Evolutionary conservation across 139 green algal genomes (phyloP).

Genomic region (Pleodorina starrii): DNA sequence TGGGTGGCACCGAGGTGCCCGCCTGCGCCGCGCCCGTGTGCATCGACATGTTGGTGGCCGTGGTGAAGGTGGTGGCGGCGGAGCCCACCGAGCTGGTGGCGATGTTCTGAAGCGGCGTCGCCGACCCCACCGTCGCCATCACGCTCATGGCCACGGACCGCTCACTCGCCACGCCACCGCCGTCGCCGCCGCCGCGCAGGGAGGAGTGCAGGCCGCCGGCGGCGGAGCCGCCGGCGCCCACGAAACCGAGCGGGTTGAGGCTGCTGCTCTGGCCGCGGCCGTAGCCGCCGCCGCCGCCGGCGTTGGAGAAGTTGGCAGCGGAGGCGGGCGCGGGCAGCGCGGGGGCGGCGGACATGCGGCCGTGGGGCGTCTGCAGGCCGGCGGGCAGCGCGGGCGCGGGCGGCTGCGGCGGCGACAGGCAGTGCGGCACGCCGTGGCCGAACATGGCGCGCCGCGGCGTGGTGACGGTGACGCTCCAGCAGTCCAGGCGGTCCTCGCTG

Average conservation of each 20-base stretch:
- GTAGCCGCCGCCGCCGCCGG: not conserved
- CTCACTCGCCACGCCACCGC: not conserved
- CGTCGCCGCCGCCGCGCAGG: not conserved
- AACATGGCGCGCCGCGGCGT: slow-evolving; percentile 48
- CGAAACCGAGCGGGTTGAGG: not conserved
- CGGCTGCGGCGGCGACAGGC: not conserved
- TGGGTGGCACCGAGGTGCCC: slow-evolving; percentile 13
- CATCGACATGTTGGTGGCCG: slow-evolving; percentile 39
- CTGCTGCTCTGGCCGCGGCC: slow-evolving; percentile 25
- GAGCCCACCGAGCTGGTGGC: slow-evolving; percentile 26
- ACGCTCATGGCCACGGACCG: slow-evolving; percentile 1
- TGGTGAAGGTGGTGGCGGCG: slow-evolving; percentile 44
- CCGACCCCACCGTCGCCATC: slow-evolving; percentile 21
- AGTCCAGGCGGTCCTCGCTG: slow-evolving; percentile 56
- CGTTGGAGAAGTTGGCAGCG: not conserved
- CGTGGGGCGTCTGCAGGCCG: not conserved
- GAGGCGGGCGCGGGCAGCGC: not conserved
- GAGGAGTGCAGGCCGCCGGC: not conserved
- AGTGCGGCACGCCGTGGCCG: slow-evolving; percentile 39
- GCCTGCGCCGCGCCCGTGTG: slow-evolving; percentile 40
- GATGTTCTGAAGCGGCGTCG: slow-evolving; percentile 43
- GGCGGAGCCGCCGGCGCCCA: not conserved
- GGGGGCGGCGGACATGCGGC: not conserved
- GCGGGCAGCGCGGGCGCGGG: not conserved
- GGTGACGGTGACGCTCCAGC: slow-evolving; percentile 61